phyloP scores from a whole-genome alignment of 2,329 filamentous ascomycete species.

The Triangularia setosa region DNA sequence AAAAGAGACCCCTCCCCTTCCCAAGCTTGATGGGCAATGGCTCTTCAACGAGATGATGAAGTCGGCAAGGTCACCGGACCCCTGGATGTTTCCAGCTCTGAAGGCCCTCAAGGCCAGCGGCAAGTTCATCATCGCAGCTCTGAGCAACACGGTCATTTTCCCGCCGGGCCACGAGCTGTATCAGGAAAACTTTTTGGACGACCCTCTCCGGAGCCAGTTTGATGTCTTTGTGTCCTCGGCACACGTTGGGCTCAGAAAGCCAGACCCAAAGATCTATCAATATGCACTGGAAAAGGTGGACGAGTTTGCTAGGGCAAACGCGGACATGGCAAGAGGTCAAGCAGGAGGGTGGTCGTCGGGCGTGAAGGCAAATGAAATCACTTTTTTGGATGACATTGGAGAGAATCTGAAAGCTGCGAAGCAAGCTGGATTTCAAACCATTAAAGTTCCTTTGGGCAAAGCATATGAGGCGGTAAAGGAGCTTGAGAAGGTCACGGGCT shows the following conservation, averaged over 20 bases:
- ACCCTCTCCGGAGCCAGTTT: slow-evolving; percentile 65
- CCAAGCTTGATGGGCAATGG: slow-evolving; percentile 69
- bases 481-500: slow-evolving; percentile 69
- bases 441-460: slow-evolving; percentile 78
- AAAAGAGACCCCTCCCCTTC: slow-evolving; percentile 55
- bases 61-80: slow-evolving; percentile 65
- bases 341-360: slow-evolving; percentile 44
- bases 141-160: slow-evolving; percentile 89
- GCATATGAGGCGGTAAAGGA: slow-evolving; percentile 77
- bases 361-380: slow-evolving; percentile 62
- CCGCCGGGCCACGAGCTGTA: slow-evolving; percentile 69
- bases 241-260: slow-evolving; percentile 83
- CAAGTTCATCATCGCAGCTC: slow-evolving; percentile 69
- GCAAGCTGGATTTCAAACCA: slow-evolving; percentile 70
- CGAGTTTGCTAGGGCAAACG: slow-evolving; percentile 54
- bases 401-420: slow-evolving; percentile 82
- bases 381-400: slow-evolving; percentile 93
- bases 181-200: slow-evolving; percentile 45
- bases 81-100: slow-evolving; percentile 83
- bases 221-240: slow-evolving; percentile 86
- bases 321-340: slow-evolving; percentile 36
- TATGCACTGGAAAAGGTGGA: slow-evolving; percentile 66
- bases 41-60: slow-evolving; percentile 93
- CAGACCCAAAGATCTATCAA: slow-evolving; percentile 76
- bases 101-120: slow-evolving; percentile 61